These are phyloP conservation scores for Tolypocladium inflatum DNA, from an alignment of 2,329 filamentous ascomycete genomes.

Conservation along the genomic window DNA sequence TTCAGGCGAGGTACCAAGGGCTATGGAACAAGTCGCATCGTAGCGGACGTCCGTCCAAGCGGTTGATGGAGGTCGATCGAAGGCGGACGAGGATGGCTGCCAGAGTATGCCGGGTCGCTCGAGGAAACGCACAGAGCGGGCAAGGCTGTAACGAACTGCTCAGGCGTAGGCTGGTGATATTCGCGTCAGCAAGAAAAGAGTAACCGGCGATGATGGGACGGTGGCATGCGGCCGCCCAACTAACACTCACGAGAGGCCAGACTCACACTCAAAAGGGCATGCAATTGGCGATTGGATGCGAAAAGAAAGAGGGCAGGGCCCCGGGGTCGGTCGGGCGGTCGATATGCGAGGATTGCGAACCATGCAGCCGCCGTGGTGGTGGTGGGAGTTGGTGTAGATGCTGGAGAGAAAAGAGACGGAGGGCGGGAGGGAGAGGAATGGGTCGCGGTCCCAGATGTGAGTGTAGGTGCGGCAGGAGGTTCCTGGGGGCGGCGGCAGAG, in stretches of 20 bases:
- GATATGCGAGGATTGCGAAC: constrained; percentile 1
- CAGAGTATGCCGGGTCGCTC: background rate
- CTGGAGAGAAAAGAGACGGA: constrained; percentile 10
- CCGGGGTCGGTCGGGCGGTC: constrained; percentile 2
- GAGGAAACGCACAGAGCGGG: background rate
- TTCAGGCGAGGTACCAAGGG: constrained; percentile 5
- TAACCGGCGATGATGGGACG: background rate
- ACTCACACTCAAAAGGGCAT: constrained; percentile 3
- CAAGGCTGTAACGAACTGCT: background rate
- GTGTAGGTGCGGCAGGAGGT: constrained; percentile 13
- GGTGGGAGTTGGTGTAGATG: constrained; percentile 12
- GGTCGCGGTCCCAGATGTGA: constrained; percentile 14
- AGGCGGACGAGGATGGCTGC: background rate
- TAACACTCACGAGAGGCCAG: constrained; percentile 3
- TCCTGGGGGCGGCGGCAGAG: constrained; percentile 4
- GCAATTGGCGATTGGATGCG: constrained; percentile 1
- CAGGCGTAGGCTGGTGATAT: background rate
- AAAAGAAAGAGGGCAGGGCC: background rate
- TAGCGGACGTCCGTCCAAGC: constrained; percentile 7
- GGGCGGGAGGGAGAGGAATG: constrained; percentile 12
- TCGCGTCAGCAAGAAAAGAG: constrained; percentile 1
- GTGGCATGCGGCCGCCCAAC: background rate
- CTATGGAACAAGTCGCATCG: constrained; percentile 11
- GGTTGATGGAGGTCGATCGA: background rate
- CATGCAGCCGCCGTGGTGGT: constrained; percentile 7